Conservation (phyloP, 78 protist genomes). For the Paratrimastix pyriformis region DNA sequence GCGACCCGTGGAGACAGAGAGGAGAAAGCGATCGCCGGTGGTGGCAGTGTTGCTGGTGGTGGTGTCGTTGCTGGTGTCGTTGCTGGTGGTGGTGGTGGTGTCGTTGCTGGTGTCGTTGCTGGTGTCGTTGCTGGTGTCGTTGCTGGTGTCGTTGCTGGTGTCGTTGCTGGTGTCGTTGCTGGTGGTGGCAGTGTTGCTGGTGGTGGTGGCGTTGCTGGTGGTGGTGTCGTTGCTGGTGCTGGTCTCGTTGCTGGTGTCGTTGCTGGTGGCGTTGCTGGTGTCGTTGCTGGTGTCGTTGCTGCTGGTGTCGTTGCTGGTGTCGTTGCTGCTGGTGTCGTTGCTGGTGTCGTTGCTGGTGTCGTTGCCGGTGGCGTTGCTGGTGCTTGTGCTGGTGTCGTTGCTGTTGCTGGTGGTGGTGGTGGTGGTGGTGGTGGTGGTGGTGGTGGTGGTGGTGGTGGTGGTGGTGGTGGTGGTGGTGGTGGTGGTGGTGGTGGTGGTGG, state of each 20-base stretch:
- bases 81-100: too few species aligned
- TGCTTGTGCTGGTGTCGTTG: not conserved
- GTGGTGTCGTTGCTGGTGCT: not conserved
- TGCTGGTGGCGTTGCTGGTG: not conserved
- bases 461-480: not conserved
- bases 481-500: not conserved
- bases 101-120: not conserved
- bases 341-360: not conserved
- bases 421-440: not conserved
- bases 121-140: not conserved
- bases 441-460: not conserved
- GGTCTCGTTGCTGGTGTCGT: not conserved
- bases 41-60: too few species aligned
- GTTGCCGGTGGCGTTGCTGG: not conserved
- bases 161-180: not conserved
- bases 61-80: too few species aligned
- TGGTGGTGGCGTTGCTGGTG: not conserved
- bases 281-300: not conserved
- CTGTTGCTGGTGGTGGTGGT: not conserved
- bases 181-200: not conserved
- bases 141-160: not conserved
- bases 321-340: not conserved
- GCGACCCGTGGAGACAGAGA: too few species aligned
- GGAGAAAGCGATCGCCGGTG: too few species aligned
- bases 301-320: not conserved